Percentiles rank a stretch among this genome's conserved stretches.
phyloP scores from a whole-genome alignment of 169 alveolate genomes.

The Plasmodium yoelii region DNA sequence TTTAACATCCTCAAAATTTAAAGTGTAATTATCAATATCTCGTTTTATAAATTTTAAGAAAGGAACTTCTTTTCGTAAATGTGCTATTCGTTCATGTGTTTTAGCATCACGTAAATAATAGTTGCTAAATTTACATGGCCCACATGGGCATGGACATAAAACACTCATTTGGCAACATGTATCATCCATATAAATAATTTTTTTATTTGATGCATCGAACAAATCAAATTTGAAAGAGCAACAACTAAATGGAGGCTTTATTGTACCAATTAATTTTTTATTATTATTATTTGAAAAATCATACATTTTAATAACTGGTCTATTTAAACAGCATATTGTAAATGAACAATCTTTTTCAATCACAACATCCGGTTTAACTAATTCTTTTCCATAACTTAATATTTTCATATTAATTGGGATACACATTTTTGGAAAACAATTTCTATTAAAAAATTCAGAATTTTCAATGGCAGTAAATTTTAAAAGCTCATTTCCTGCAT shows the following conservation, averaged over 20 bases:
- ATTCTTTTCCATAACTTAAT: conserved; percentile 51
- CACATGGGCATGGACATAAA: conserved; percentile 58
- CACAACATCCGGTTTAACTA: conserved; percentile 49
- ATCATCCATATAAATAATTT: conserved; percentile 70
- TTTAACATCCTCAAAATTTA: conserved; percentile 48
- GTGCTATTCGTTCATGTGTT: conserved; percentile 49
- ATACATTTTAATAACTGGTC: conserved; percentile 71
- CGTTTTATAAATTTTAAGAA: conserved; percentile 56
- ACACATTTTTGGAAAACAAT: conserved; percentile 69
- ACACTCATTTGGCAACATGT: conserved; percentile 63
- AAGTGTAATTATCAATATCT: conserved; percentile 51
- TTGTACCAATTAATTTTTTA: conserved; percentile 50
- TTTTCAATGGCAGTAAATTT: conserved; percentile 52
- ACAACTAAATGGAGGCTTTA: conserved; percentile 59
- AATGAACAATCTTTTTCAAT: conserved; percentile 64
- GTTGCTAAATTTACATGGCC: conserved; percentile 62
- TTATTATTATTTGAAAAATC: conserved; percentile 72
- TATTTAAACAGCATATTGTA: conserved; percentile 51
- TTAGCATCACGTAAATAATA: conserved; percentile 70
- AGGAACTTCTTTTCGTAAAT: conserved; percentile 62
- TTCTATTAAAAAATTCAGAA: conserved; percentile 43
- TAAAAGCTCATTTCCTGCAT: conserved; percentile 27
- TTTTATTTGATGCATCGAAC: conserved; percentile 60
- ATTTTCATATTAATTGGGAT: conserved; percentile 67
- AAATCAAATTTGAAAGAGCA: conserved; percentile 67